Evolutionary conservation across 2,329 filamentous ascomycete species (phyloP), one percentile per base, ranked within the genome.

Genomic region (Aspergillus neoniger): DNA sequence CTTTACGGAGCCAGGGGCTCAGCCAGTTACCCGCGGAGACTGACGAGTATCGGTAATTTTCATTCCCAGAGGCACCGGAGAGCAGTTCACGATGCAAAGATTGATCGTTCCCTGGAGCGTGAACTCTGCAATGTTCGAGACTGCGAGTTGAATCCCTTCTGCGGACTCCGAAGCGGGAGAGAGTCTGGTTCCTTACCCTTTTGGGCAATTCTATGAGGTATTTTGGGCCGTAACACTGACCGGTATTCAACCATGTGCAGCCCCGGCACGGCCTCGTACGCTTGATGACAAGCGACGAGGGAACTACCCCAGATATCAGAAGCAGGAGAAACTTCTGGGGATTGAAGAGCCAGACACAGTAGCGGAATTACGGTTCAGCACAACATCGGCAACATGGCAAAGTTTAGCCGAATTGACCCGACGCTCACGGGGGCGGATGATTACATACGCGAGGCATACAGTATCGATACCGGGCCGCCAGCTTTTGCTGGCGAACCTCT

Each of bases 391-490:
- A 59, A 57, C 52, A 53, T 55, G 59, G 55, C 38, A 59, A 51
- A 21, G 38, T 51, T 63, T 62, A 65, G 58, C 65, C 62, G 65
- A 65, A 55, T 56, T 63, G 55, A 61, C 53, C 61, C 63, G 61
- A 59, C 17, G 51, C 47, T 63, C 52, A 57, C 57, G 62, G 60
- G 55, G 62, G 50, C 53, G 65, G 59, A 58, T 62, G 60, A 64
- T 66, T 65, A 64, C 58, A 63, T 66, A 64, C 58, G 61, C 63
- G 53, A 55, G 28, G 61, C 28, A 53, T 64, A 69, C 65, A 52
- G 67, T 69, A 65, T 59, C 51, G 48, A 63, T 63, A 65, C 63
- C 67, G 66, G 63, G 48, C 63, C 63, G 64, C 54, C 65, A 65
- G 63, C 64, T 66, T 67, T 63, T 63, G 65, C 62, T 63, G 61